phyloP scores from a whole-genome alignment of 495 filamentous ascomycete species.

The Xylaria castorea region DNA sequence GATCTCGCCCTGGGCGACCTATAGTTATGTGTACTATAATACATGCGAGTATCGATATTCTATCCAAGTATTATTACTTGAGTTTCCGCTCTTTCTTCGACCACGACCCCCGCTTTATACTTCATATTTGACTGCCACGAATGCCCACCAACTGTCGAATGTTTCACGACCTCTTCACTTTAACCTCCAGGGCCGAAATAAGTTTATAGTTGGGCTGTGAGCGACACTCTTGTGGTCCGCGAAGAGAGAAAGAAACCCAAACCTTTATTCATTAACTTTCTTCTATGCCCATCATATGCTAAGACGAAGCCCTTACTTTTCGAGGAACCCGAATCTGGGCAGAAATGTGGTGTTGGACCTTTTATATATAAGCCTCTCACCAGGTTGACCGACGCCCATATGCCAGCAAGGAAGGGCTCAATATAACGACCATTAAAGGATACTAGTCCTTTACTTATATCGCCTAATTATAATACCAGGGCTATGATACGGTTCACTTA shows the following conservation, averaged over 20 bases:
- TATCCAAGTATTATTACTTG: conserved; percentile 16
- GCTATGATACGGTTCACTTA: neutral
- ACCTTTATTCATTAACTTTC: neutral
- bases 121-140: conserved; percentile 15
- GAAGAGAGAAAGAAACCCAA: neutral
- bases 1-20: conserved; percentile 13
- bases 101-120: conserved; percentile 18
- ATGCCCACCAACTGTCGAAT: conserved; percentile 11
- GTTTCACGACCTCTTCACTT: conserved; percentile 19
- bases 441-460: neutral
- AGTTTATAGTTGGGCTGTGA: neutral
- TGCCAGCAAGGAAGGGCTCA: conserved; percentile 1
- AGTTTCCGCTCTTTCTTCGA: conserved; percentile 19
- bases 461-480: neutral
- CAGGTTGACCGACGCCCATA: neutral
- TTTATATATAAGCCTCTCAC: neutral
- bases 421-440: neutral
- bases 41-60: conserved; percentile 20
- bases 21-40: conserved; percentile 25
- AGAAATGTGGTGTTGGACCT: conserved; percentile 5
- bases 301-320: neutral
- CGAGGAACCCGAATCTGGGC: neutral
- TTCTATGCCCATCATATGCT: neutral
- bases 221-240: neutral
- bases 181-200: neutral